phyloP scores from a whole-genome alignment of 495 filamentous ascomycete species.

The Aspergillus diversus region DNA sequence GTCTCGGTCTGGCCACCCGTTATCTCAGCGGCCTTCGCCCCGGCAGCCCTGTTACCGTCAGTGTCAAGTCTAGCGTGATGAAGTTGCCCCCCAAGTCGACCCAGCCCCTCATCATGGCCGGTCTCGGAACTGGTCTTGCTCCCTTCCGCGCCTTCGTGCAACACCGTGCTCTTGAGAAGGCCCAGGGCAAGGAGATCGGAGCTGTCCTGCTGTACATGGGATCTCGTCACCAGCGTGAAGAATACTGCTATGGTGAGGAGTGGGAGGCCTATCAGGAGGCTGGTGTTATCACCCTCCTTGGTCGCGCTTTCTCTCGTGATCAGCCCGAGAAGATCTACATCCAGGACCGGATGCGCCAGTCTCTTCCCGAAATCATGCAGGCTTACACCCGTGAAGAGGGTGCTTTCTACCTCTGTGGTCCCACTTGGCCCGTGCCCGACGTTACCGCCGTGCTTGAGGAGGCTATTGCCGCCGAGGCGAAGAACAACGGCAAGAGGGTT shows the following conservation, averaged over 20 bases:
- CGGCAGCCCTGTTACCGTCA: slow-evolving; percentile 81
- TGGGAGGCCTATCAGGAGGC: slow-evolving; percentile 98
- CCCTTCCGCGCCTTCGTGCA: slow-evolving; percentile 98
- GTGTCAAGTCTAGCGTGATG: slow-evolving; percentile 97
- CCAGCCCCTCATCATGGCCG: slow-evolving; percentile 96
- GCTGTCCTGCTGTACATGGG: slow-evolving; percentile 95
- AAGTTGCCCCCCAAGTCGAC: slow-evolving; percentile 86
- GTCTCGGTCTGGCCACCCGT: slow-evolving; percentile 89
- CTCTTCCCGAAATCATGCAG: slow-evolving; percentile 79
- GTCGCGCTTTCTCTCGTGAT: slow-evolving; percentile 93
- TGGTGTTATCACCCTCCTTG: slow-evolving; percentile 91
- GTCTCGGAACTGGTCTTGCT: slow-evolving; percentile 95
- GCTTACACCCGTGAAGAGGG: slow-evolving; percentile 89
- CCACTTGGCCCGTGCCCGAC: slow-evolving; percentile 99
- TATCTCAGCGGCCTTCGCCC: slow-evolving; percentile 76
- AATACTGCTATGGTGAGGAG: slow-evolving; percentile 98
- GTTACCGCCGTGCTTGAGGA: slow-evolving; percentile 93
- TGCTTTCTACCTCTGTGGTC: slow-evolving; percentile 94
- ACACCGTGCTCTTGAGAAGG: slow-evolving; percentile 95
- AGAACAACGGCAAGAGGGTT: slow-evolving; percentile 71
- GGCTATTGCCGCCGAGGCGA: slow-evolving; percentile 81
- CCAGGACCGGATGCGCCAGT: slow-evolving; percentile 95
- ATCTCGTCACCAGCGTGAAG: slow-evolving; percentile 93
- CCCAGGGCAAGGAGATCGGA: slow-evolving; percentile 92
- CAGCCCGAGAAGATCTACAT: slow-evolving; percentile 99